Conservation (phyloP, 78 protist genomes). For the Andalucia godoyi region DNA sequence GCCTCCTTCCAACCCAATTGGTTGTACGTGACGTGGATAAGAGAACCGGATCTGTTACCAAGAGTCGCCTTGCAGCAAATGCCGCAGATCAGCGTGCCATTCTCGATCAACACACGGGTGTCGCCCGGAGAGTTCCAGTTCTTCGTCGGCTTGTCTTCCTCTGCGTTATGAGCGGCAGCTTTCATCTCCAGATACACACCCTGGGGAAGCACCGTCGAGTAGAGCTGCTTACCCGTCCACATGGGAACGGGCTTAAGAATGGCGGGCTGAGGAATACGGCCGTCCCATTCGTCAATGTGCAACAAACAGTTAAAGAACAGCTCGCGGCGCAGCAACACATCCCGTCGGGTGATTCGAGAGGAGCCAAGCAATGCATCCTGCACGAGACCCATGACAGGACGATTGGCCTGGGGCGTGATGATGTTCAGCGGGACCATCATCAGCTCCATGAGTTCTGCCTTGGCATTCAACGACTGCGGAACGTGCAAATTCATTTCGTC, state of each 20-base stretch:
- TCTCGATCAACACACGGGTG: slow-evolving; percentile 72
- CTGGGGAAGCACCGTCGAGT: slow-evolving; percentile 72
- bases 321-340: slow-evolving; percentile 75
- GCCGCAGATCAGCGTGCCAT: slow-evolving; percentile 81
- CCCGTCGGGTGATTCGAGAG: slow-evolving; percentile 72
- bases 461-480: slow-evolving; percentile 83
- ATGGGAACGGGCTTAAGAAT: slow-evolving; percentile 92
- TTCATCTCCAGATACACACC: slow-evolving; percentile 19
- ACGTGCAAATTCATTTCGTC: slow-evolving; percentile 99
- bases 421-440: slow-evolving; percentile 96
- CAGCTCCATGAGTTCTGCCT: slow-evolving; percentile 78
- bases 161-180: slow-evolving; percentile 33
- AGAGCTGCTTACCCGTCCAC: slow-evolving; percentile 98
- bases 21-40: slow-evolving; percentile 79
- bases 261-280: slow-evolving; percentile 92
- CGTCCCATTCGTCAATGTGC: slow-evolving; percentile 85
- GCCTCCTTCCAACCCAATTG: slow-evolving; percentile 83
- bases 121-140: slow-evolving; percentile 39
- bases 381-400: slow-evolving; percentile 98
- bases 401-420: slow-evolving; percentile 92
- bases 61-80: slow-evolving; percentile 63
- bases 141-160: slow-evolving; percentile 12
- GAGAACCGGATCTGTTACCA: slow-evolving; percentile 45
- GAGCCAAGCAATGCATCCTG: slow-evolving; percentile 93
- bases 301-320: slow-evolving; percentile 81